Evolutionary conservation across 768 basidiomycete genomes (phyloP).

Genomic region (Leccinellum luteum): DNA sequence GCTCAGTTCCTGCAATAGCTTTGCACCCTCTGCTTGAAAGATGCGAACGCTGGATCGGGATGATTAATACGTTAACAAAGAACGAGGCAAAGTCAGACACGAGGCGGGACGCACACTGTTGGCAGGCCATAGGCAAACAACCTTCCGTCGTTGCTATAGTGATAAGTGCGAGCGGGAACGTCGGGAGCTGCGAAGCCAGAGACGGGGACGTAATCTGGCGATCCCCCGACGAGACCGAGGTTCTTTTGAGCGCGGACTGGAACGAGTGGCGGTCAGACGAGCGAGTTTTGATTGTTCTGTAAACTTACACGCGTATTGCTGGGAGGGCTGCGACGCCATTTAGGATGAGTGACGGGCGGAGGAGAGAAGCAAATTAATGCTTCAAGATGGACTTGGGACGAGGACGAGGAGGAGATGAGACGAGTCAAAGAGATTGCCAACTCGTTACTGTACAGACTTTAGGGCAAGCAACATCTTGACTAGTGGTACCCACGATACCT

Average conservation of each 20-base stretch:
- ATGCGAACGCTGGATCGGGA: slow-evolving; percentile 59
- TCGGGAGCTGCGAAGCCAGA: slow-evolving; percentile 66
- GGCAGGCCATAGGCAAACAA: slow-evolving; percentile 84
- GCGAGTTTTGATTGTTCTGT: slow-evolving; percentile 1
- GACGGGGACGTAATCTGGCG: slow-evolving; percentile 69
- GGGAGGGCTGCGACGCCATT: slow-evolving; percentile 74
- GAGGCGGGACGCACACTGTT: slow-evolving; percentile 51
- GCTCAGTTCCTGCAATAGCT: slow-evolving; percentile 71
- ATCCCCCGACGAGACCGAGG: slow-evolving; percentile 79
- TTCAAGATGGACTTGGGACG: slow-evolving; percentile 39
- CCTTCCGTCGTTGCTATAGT: slow-evolving; percentile 85
- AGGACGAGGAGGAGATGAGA: slow-evolving; percentile 16
- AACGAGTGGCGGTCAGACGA: slow-evolving; percentile 18
- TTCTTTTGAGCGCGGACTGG: slow-evolving; percentile 93
- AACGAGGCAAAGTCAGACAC: slow-evolving; percentile 8
- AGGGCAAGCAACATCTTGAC: slow-evolving; percentile 15
- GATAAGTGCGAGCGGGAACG: slow-evolving; percentile 68
- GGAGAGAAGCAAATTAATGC: slow-evolving; percentile 80
- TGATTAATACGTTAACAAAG: slow-evolving; percentile 11
- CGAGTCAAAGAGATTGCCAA: slow-evolving; percentile 22
- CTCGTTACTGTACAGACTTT: slow-evolving; percentile 8
- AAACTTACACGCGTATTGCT: slow-evolving; percentile 85
- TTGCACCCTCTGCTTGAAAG: slow-evolving; percentile 68
- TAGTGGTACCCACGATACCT: background rate
- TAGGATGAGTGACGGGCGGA: slow-evolving; percentile 32